Conservation (phyloP, 306 rosid genomes). For the Rubus idaeus region DNA sequence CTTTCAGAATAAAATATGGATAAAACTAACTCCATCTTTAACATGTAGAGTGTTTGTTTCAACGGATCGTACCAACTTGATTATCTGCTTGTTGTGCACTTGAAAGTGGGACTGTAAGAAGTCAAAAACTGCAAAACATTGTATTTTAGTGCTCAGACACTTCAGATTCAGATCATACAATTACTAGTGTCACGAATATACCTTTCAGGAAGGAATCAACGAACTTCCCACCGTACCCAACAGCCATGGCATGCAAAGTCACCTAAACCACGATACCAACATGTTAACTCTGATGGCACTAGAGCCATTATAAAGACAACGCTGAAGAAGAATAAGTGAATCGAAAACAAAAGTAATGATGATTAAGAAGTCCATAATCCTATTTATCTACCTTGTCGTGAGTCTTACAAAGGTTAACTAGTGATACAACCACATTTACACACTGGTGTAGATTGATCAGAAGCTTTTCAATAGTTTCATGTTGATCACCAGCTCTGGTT, state of each 20-base stretch:
- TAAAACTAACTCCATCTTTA: not conserved
- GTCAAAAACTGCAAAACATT: conserved; percentile 35
- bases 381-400: conserved; percentile 32
- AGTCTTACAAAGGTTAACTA: conserved; percentile 39
- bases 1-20: not conserved
- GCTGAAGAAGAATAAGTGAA: not conserved
- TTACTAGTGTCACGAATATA: conserved; percentile 7
- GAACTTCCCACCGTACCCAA: conserved; percentile 44
- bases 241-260: conserved; percentile 44
- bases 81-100: conserved; percentile 25
- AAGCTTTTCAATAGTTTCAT: conserved; percentile 23
- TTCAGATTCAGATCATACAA: not conserved
- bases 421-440: conserved; percentile 44
- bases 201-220: conserved; percentile 45
- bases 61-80: conserved; percentile 33
- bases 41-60: conserved; percentile 1
- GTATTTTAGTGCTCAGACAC: not conserved
- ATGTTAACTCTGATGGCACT: conserved; percentile 8
- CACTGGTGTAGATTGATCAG: conserved; percentile 30
- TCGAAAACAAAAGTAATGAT: conserved; percentile 1
- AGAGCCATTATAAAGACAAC: not conserved
- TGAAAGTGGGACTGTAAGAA: conserved; percentile 41
- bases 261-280: conserved; percentile 26
- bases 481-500: conserved; percentile 24
- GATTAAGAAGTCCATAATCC: not conserved